Base-by-base conservation (phyloP, 129 eudicot species). In the Helichrysum umbraculigerum region DNA sequence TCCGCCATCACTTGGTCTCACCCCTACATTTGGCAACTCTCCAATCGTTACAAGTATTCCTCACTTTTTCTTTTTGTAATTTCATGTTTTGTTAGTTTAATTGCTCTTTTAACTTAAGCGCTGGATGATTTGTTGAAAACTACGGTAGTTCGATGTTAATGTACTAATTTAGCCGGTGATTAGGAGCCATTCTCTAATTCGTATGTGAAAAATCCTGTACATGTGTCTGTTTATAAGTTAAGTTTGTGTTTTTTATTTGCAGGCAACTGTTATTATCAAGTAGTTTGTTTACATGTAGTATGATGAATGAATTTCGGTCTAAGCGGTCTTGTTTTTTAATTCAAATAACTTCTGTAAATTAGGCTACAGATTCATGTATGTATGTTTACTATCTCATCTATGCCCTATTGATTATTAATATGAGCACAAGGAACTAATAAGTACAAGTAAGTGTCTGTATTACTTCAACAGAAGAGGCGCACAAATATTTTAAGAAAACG, bases 11-110 rank as follows among this genome's bases (percentile, higher is more conserved):
- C 92, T 78, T 85, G 88, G 84, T 7, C 72, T 69, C 42, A 81
- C 61, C 99, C 99, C 42, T 81, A 89, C 82, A 73, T 94, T 37
- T 91, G 96, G 96, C 86, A 79, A 16, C 81, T 89, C 85, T 33
- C 88, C 78, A 84, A 77, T 73, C 85, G 86, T 66, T 81, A 11
- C 89, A 94, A 94, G 98, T 94, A 87, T 54, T 25, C 28, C 28
- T 25, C 28, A 25, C 28, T 29, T 35, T 69, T 21, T 32, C 22
- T 41, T 20, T 41, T 25, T 39, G 3, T 41, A 11, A 22, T 72
- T 64, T 4, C 15, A 62, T 66, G 69, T 65, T 21, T 51, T 66
- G 20, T 35, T 16, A 28, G 0, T 30, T 17, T 19, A 17, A 22
- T 72, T 79, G 2, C 8, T 54, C 28, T 20, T 64, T 30, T 0